Evolutionary conservation across 768 basidiomycete genomes (phyloP), one percentile per base, ranked within the genome.

Genomic region (Coprinopsis cinerea): DNA sequence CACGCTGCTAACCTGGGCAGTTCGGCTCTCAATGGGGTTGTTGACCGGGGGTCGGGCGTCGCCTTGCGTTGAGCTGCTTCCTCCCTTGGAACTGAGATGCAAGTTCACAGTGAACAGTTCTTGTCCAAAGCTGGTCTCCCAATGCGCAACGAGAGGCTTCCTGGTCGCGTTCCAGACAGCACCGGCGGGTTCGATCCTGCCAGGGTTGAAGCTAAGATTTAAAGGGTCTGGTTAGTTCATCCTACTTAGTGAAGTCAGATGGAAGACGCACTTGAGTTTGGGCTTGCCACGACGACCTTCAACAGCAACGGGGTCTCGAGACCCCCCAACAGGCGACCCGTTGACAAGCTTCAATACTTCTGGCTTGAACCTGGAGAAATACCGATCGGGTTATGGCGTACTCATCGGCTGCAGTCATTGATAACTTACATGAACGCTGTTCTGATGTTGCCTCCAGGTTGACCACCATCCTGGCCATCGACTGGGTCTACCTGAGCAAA

Each of bases 381-480:
- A 9, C 30, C 22, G 22, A 55, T 25, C 15, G 42, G 32, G 17
- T 46, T 36, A 30, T 20, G 14, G 26, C 2, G 20, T 10, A 20
- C 48, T 17, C 22, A 1, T 14, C 5, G 30, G 30, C 41, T 24
- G 23, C 27, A 52, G 6, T 40, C 28, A 24, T n/a, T 25, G 30
- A 41, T 43, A 14, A 57, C 72, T 56, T 57, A 79, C 74, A 82
- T 55, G 55, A 76, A 82, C 2, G 74, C 81, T 45, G 75, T 72
- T 34, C 81, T 71, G 53, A 83, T 84, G 55, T 84, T 84, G 28
- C 79, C 80, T 18, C 82, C 82, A 6, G 78, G 78, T 48, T 74
- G 58, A 4, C 82, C 82, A 23, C 82, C 82, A 54, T 84, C 82
- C 58, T 74, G 62, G 25, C 68, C 70, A 51, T 82, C 67, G 20